Evolutionary conservation across 768 basidiomycete species (phyloP).

Genomic region (Pleurotus pulmonarius): DNA sequence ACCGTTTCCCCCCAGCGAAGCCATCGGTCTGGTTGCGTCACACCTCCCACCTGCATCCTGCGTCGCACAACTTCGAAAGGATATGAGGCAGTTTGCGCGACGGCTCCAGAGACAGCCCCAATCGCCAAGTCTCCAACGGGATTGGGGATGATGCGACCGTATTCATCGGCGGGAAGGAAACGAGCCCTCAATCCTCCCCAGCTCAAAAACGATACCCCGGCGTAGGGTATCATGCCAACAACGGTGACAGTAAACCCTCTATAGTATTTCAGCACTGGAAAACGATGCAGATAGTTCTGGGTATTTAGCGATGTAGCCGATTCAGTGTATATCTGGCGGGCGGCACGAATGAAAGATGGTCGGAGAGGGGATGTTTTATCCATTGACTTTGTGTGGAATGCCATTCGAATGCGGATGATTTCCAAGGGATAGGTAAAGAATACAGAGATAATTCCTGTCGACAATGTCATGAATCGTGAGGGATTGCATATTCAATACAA

Average conservation of each 20-base stretch:
- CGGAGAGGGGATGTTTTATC: slow-evolving; percentile 22
- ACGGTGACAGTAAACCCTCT: slow-evolving; percentile 95
- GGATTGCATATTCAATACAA: slow-evolving; percentile 8
- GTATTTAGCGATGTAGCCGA: slow-evolving; percentile 22
- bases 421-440: slow-evolving; percentile 95
- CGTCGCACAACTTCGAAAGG: slow-evolving; percentile 92
- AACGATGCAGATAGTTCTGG: slow-evolving; percentile 44
- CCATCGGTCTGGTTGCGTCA: slow-evolving; percentile 73
- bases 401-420: slow-evolving; percentile 92
- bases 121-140: slow-evolving; percentile 70
- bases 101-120: slow-evolving; percentile 81
- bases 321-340: slow-evolving; percentile 71
- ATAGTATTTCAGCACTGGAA: slow-evolving; percentile 88
- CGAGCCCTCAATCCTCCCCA: slow-evolving; percentile 77
- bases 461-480: not conserved
- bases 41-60: slow-evolving; percentile 93
- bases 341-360: slow-evolving; percentile 52
- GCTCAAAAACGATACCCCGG: slow-evolving; percentile 89
- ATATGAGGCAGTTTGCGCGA: slow-evolving; percentile 88
- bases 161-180: slow-evolving; percentile 44
- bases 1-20: slow-evolving; percentile 79
- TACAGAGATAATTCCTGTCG: slow-evolving; percentile 78
- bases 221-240: slow-evolving; percentile 91
- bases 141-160: slow-evolving; percentile 24
- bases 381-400: slow-evolving; percentile 62